phyloP scores from a whole-genome alignment of 441 rosid species.

The Euphorbia celastroides region DNA sequence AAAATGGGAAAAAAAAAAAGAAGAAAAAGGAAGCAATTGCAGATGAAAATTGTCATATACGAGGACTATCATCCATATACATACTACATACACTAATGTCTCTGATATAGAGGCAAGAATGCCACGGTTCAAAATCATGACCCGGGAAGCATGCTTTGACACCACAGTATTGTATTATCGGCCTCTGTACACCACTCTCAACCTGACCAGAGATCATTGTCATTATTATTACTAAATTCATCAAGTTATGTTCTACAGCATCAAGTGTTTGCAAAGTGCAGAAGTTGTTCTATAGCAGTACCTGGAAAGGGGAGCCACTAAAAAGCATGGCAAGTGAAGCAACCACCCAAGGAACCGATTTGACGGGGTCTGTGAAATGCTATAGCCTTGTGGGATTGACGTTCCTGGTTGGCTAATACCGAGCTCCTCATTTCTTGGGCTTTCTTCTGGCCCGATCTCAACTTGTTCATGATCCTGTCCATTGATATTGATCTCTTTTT shows the following conservation, averaged over 20 bases:
- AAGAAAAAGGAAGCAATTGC: slow-evolving; percentile 11
- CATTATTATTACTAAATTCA: neutral
- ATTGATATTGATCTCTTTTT: slow-evolving; percentile 85
- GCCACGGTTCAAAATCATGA: too few relatives aligned
- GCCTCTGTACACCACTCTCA: slow-evolving; percentile 14
- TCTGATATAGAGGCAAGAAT: too few relatives aligned
- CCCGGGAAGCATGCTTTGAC: slow-evolving; percentile 24
- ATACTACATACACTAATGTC: slow-evolving; percentile 20
- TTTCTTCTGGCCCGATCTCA: slow-evolving; percentile 77
- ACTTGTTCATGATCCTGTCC: slow-evolving; percentile 89
- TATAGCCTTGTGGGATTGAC: slow-evolving; percentile 38
- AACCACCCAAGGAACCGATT: slow-evolving; percentile 52
- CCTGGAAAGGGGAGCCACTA: too few relatives aligned
- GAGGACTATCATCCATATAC: slow-evolving; percentile 2
- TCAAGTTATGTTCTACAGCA: neutral
- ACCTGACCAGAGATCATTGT: slow-evolving; percentile 21
- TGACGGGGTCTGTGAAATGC: slow-evolving; percentile 53
- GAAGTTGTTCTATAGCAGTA: slow-evolving; percentile 1
- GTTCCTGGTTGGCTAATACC: slow-evolving; percentile 41
- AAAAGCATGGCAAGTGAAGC: slow-evolving; percentile 36
- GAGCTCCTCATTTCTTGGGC: slow-evolving; percentile 92
- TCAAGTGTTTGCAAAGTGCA: neutral
- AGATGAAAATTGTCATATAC: slow-evolving; percentile 17
- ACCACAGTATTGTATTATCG: slow-evolving; percentile 8
- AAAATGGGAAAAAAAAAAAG: too few relatives aligned